A percentile compares a stretch with the other conserved stretches of the same genome.
phyloP scores from a whole-genome alignment of 2,329 filamentous ascomycete genomes.

The Passalora sequoiae region DNA sequence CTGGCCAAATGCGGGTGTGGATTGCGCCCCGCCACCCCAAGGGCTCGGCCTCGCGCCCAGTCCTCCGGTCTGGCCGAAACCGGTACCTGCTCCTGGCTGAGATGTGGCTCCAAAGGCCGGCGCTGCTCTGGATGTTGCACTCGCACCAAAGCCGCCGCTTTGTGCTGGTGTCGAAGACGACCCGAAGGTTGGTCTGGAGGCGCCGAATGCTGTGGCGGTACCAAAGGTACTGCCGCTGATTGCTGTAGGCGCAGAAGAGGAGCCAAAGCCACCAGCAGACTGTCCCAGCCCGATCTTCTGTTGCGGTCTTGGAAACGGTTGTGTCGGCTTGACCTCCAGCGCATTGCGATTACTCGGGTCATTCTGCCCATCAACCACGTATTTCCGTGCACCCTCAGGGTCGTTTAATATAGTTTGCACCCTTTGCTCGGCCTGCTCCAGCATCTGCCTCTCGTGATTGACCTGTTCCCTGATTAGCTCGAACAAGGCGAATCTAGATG shows the following conservation, averaged over 20 bases:
- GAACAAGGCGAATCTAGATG: not conserved
- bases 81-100: conserved; percentile 6
- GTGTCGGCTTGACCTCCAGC: conserved; percentile 11
- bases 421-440: conserved; percentile 22
- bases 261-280: conserved; percentile 10
- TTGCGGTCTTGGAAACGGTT: conserved; percentile 8
- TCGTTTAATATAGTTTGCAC: conserved; percentile 67
- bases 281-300: conserved; percentile 12
- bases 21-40: not conserved
- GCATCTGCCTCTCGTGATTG: conserved; percentile 16
- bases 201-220: conserved; percentile 34
- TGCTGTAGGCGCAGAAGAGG: conserved; percentile 9
- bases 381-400: conserved; percentile 65
- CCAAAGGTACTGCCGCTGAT: conserved; percentile 22
- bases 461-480: conserved; percentile 7
- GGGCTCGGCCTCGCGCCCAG: not conserved
- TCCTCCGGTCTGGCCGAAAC: not conserved
- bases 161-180: conserved; percentile 10
- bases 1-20: conserved; percentile 17
- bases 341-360: conserved; percentile 64
- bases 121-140: conserved; percentile 7
- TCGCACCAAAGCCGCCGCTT: conserved; percentile 1
- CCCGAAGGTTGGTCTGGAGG: conserved; percentile 13
- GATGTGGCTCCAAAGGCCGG: conserved; percentile 39
- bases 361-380: conserved; percentile 60